phyloP scores from a whole-genome alignment of 371 early-diverging fungal genomes.

The Neoconidiobolus thromboides region DNA sequence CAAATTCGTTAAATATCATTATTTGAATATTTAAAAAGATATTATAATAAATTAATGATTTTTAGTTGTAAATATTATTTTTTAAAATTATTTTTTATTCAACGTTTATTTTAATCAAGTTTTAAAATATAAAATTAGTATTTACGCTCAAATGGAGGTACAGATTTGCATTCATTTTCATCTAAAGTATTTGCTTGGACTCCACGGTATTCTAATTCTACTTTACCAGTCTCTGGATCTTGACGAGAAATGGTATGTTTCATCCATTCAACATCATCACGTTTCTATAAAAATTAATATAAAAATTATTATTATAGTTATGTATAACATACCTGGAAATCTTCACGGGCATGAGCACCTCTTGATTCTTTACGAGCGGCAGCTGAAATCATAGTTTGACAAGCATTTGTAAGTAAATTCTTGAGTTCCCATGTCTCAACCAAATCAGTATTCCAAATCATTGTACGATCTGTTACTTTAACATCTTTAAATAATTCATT shows the following conservation, averaged over 20 bases:
- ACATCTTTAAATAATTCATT: slow-evolving; percentile 62
- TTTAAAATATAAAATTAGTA: slow-evolving; percentile 32
- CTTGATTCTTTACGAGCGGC: slow-evolving; percentile 90
- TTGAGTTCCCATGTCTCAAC: slow-evolving; percentile 90
- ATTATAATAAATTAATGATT: too few relatives aligned
- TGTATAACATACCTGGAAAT: slow-evolving; percentile 29
- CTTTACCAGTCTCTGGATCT: slow-evolving; percentile 57
- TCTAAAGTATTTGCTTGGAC: slow-evolving; percentile 73
- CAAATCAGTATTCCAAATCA: slow-evolving; percentile 97
- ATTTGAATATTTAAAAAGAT: too few relatives aligned
- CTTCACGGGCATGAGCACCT: slow-evolving; percentile 96
- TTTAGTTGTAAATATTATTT: too few relatives aligned
- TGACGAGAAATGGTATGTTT: slow-evolving; percentile 95
- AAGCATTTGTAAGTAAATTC: slow-evolving; percentile 89
- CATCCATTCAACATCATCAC: slow-evolving; percentile 92
- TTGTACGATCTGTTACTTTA: slow-evolving; percentile 71
- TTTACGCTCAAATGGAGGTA: slow-evolving; percentile 86
- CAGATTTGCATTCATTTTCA: slow-evolving; percentile 76
- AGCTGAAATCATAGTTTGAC: slow-evolving; percentile 93
- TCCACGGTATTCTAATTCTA: slow-evolving; percentile 62
- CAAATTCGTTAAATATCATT: too few relatives aligned
- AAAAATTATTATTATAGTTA: not conserved
- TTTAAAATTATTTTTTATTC: too few relatives aligned
- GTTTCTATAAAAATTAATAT: slow-evolving; percentile 19
- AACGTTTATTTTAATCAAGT: too few relatives aligned